Conservation (phyloP, 768 basidiomycete genomes). For the Hygrophoropsis aurantiaca region DNA sequence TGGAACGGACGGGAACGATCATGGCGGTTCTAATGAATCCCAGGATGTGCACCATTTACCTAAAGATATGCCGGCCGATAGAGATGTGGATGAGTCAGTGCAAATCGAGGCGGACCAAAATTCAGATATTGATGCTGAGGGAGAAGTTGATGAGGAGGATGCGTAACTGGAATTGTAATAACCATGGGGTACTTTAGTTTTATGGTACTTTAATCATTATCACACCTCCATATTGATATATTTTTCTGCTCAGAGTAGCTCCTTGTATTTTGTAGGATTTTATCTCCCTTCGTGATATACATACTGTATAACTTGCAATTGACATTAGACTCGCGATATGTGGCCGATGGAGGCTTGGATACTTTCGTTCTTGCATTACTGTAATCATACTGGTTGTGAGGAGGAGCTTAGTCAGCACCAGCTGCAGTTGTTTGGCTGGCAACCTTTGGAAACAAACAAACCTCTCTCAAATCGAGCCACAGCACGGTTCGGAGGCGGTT, state of each 20-base stretch:
- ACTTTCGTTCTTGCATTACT: no score
- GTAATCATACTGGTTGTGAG: no score
- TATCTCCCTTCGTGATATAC: no score
- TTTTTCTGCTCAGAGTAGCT: no score
- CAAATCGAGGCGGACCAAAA: constrained; percentile 19
- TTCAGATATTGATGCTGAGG: constrained; percentile 41
- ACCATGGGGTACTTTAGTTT: no score
- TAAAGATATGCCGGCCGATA: no score
- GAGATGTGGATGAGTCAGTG: constrained; percentile 24
- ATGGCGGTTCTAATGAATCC: constrained; percentile 8
- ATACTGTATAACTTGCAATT: no score
- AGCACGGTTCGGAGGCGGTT: constrained; percentile 35
- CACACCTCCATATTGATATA: constrained; percentile 11
- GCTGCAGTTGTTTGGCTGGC: constrained; percentile 21
- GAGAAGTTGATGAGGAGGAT: constrained; percentile 46
- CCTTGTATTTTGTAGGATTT: no score
- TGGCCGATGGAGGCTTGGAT: no score
- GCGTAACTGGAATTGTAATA: constrained; percentile 11
- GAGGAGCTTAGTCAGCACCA: no score
- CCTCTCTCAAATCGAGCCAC: constrained; percentile 31
- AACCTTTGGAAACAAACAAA: constrained; percentile 12
- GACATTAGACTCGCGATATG: no score
- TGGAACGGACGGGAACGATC: constrained; percentile 23
- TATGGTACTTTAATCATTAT: constrained; percentile 4
- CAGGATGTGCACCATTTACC: no score